phyloP scores from a whole-genome alignment of 257 asterid species.

The Forsythia viridissima region DNA sequence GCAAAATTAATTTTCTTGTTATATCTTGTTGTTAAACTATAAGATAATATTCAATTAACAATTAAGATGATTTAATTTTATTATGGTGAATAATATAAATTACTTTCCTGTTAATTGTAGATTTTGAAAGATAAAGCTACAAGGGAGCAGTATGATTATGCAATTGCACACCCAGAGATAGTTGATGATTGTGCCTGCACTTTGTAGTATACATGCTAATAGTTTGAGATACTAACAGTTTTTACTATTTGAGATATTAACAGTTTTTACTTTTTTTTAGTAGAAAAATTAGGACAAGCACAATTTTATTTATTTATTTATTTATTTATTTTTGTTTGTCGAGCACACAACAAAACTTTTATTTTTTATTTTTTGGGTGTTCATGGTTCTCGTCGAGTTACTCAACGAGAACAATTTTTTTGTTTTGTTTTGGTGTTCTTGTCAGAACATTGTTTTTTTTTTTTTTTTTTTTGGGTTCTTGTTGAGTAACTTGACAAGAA shows the following conservation, averaged over 20 bases:
- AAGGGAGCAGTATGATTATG: constrained; percentile 95
- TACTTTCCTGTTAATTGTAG: constrained; percentile 38
- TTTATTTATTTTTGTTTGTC: too few species aligned
- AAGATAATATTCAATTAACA: not conserved
- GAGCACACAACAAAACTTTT: too few species aligned
- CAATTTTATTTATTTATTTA: too few species aligned
- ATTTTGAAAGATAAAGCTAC: constrained; percentile 94
- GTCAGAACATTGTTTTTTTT: too few species aligned
- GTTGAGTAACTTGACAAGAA: too few species aligned
- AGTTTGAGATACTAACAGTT: too few species aligned
- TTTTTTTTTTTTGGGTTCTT: too few species aligned
- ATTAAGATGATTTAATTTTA: not conserved
- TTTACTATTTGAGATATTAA: not conserved
- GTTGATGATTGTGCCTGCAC: constrained; percentile 14
- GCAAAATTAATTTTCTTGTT: not conserved
- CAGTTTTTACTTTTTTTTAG: not conserved
- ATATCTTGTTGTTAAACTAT: not conserved
- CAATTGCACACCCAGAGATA: constrained; percentile 88
- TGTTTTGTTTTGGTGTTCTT: too few species aligned
- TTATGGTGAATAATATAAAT: not conserved
- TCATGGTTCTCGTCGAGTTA: too few species aligned
- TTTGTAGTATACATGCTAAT: constrained; percentile 4
- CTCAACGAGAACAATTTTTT: too few species aligned
- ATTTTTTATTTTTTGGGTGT: too few species aligned
- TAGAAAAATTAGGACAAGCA: not conserved